Evolutionary conservation across 805 yeast species (phyloP).

Genomic region (Yamadazyma scolyti): DNA sequence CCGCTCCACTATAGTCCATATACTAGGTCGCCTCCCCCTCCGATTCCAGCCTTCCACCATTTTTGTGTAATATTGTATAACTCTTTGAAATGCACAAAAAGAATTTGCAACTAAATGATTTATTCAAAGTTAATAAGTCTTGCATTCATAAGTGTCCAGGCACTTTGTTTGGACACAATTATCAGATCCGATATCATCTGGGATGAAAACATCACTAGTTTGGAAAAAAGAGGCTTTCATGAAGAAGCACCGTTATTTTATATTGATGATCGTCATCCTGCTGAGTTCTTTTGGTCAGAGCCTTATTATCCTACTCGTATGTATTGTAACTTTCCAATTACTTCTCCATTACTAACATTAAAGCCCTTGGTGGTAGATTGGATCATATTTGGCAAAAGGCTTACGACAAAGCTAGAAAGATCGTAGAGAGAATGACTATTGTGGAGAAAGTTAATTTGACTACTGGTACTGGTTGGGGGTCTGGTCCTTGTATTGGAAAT

Average conservation of each 20-base stretch:
- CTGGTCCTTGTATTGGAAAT: slow-evolving; percentile 61
- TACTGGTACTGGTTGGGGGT: slow-evolving; percentile 62
- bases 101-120: no score
- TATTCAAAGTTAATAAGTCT: no score
- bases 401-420: slow-evolving; percentile 49
- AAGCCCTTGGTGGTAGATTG: slow-evolving; percentile 44
- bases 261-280: slow-evolving; percentile 24
- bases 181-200: neutral
- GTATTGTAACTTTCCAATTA: slow-evolving; percentile 12
- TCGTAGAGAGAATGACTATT: slow-evolving; percentile 54
- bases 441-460: slow-evolving; percentile 60
- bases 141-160: no score
- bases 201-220: neutral
- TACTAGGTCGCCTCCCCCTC: no score
- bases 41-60: no score
- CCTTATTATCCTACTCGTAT: slow-evolving; percentile 38
- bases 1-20: no score
- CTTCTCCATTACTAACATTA: slow-evolving; percentile 6
- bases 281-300: slow-evolving; percentile 22
- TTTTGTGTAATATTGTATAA: no score
- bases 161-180: neutral
- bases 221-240: slow-evolving; percentile 24
- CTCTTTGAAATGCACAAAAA: no score
- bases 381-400: slow-evolving; percentile 56
- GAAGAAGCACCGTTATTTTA: slow-evolving; percentile 28